Conservation (phyloP, 2,329 filamentous ascomycete species). For the Cladosporium sp. region DNA sequence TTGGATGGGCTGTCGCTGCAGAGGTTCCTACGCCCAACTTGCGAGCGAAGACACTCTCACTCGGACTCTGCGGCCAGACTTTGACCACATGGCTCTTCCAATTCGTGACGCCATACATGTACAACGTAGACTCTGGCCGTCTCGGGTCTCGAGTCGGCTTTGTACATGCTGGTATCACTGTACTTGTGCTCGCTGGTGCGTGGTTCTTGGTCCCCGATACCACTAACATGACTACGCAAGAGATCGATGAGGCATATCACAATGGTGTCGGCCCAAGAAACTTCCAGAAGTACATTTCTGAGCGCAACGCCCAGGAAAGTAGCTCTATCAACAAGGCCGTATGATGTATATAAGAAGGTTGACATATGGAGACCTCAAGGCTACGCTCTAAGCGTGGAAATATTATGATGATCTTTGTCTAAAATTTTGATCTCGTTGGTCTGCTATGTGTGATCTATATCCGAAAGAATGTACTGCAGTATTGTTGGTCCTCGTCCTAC, state of each 20-base stretch:
- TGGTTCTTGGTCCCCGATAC: slow-evolving; percentile 2
- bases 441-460: background rate
- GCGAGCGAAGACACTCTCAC: background rate
- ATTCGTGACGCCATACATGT: background rate
- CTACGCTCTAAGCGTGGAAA: background rate
- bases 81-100: slow-evolving; percentile 7
- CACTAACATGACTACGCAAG: slow-evolving; percentile 3
- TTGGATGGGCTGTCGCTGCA: background rate
- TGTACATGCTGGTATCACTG: background rate
- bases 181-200: background rate
- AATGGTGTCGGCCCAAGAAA: background rate
- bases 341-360: background rate
- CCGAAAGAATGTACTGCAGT: background rate
- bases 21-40: background rate
- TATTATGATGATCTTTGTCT: background rate
- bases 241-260: background rate
- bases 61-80: background rate
- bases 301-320: background rate
- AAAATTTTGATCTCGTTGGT: background rate
- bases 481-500: background rate
- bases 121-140: background rate
- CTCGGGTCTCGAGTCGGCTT: background rate
- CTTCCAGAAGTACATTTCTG: background rate
- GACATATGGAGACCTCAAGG: background rate
- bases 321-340: background rate